Evolutionary conservation across 208 protist genomes (phyloP), one percentile per base, ranked within the genome.

Genomic region (Naegleria lovaniensis): DNA sequence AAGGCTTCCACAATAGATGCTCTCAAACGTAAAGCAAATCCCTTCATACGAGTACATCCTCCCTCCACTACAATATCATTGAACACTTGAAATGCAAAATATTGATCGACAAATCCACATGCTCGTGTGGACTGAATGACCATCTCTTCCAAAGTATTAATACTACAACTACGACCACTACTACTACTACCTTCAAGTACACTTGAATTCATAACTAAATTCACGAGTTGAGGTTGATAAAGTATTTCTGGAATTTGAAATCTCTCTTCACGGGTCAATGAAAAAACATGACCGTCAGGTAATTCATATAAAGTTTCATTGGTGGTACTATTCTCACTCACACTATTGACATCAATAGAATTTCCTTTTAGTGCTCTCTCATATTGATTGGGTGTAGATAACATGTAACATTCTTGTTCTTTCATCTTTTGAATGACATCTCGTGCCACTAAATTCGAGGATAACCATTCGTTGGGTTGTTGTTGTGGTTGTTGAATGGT

Each of bases 21-120:
- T n/a, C n/a, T n/a, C n/a, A n/a, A n/a, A 89, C 99, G 98, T 97
- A 98, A 99, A 39, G 98, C 98, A 90, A 94, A 97, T 95, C 98
- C 98, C 92, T 98, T 97, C 52, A 98, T 93, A 90, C 99, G 98
- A 51, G 97, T 97, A 83, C 97, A 97, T 36, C 97, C 97, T 55
- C 98, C 95, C 41, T 99, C 96, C 94, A 98, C 98, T 85, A 98
- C 97, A 93, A 98, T 99, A 91, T 98, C 98, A n/a, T 96, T 97
- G 9, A 58, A 5, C 5, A 15, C 0, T 15, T 97, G 96, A 51
- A 99, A 95, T 89, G 96, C 96, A 89, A 93, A 95, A 76, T 98
- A 94, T 93, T 99, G 97, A 93, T 98, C 99, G 75, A 96, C 92
- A 89, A 99, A 96, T 92, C 98, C 95, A 91, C 99, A 97, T n/a